Base-by-base conservation (phyloP, 2,329 filamentous ascomycete genomes). In the Penicillium oxalicum region DNA sequence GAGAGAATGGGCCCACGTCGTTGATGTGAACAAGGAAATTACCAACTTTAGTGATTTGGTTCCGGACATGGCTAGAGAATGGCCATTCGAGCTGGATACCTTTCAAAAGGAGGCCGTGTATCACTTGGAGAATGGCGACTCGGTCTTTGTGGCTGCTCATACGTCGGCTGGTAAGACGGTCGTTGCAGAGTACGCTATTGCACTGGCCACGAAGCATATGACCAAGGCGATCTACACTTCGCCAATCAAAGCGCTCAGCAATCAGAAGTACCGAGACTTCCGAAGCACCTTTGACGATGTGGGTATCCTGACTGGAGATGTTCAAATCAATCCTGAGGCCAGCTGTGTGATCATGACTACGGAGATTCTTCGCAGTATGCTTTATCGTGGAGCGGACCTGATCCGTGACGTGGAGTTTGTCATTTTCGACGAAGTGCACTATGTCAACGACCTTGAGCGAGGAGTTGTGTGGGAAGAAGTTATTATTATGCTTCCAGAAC, bases 271-370 rank as follows among this genome's bases (percentile, higher is more conserved):
- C 70, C 83, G 93, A 55, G 93, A 98, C 66, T 98, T 98, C 67
- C 82, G 90, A 49, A 80, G 84, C 48, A 83, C 82, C 0, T 98
- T 98, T 61, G 90, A 95, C 51, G 93, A 98, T 68, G 93, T 98
- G 13, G 93, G 93, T 12, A 97, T 98, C 55, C 72, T 98, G 55
- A 98, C 93, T 0, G 93, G 93, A 51, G 93, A 98, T 72, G 93
- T 98, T 4, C 93, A 98, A 68, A 98, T 98, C 62, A 90, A 94
- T 56, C 89, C 91, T 0, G 93, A 97, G 73, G 93, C 93, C 27
- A 97, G 91, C 70, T 98, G 93, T 71, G 77, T 98, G 37, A 97
- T 98, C 69, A 98, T 98, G 93, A 98, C 93, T 0, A 98, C 93
- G 0, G 93, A 98, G 66, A 98, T 98, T 72, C 72, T 98, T 49